A percentile compares a stretch with the other conserved stretches of the same genome.
These are phyloP conservation scores for Vitis rupestris DNA, from an alignment of 164 flowering plant species.

Conservation along the genomic window DNA sequence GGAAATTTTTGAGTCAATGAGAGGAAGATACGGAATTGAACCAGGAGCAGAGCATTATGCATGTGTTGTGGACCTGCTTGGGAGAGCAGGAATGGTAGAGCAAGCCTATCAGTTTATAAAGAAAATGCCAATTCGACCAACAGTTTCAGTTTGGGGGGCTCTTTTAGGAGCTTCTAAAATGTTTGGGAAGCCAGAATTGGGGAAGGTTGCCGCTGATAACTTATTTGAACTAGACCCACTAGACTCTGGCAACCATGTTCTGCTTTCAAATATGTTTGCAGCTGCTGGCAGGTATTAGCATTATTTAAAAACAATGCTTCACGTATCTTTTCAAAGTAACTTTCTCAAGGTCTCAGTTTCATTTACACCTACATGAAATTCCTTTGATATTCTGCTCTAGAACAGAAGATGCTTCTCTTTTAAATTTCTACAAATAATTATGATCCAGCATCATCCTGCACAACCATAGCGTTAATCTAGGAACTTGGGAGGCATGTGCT, in stretches of 20 bases:
- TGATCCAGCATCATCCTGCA: not conserved
- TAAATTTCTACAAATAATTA: not conserved
- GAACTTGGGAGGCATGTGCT: not conserved
- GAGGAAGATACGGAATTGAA: conserved; percentile 47
- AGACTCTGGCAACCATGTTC: conserved; percentile 81
- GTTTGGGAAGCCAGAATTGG: conserved; percentile 60
- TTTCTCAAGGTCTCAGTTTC: not conserved
- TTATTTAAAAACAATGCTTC: not conserved
- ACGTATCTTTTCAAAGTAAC: not conserved
- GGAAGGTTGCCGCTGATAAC: conserved; percentile 68
- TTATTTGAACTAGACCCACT: conserved; percentile 76
- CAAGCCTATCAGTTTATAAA: conserved; percentile 61
- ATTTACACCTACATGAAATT: too few relatives aligned
- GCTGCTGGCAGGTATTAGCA: conserved; percentile 59
- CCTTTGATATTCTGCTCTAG: too few relatives aligned
- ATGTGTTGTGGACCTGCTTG: conserved; percentile 86
- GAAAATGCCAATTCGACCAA: conserved; percentile 63
- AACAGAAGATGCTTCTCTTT: not conserved
- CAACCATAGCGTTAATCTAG: not conserved
- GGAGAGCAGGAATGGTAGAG: conserved; percentile 76
- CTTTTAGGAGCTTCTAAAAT: conserved; percentile 73
- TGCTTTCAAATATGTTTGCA: conserved; percentile 81
- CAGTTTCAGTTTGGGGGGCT: conserved; percentile 86
- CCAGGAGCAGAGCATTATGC: conserved; percentile 86
- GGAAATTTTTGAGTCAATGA: conserved; percentile 69